phyloP scores from a whole-genome alignment of 2,329 filamentous ascomycete species.

The Chalara sp. region DNA sequence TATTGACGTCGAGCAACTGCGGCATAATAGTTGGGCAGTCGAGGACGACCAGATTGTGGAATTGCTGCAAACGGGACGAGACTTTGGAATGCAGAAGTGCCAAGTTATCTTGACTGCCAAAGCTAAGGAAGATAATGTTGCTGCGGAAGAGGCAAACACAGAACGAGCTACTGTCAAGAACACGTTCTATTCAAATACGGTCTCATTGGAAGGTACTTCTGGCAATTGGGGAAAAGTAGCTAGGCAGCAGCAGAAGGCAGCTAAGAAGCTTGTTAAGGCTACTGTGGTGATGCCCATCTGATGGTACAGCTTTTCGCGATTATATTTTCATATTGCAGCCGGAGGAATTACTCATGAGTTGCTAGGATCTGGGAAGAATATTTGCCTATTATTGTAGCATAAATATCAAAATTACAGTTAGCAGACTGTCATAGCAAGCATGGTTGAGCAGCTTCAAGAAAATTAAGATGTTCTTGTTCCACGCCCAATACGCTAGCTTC shows the following conservation, averaged over 20 bases:
- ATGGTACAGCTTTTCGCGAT: too few relatives aligned
- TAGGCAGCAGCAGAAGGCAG: constrained; percentile 16
- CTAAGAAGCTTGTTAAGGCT: constrained; percentile 7
- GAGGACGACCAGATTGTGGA: constrained; percentile 8
- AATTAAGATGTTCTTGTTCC: too few relatives aligned
- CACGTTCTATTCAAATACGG: background rate
- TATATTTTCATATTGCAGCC: too few relatives aligned
- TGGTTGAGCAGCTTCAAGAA: too few relatives aligned
- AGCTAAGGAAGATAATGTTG: background rate
- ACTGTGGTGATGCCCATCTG: background rate
- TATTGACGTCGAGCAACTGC: constrained; percentile 3
- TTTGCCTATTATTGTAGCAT: too few relatives aligned
- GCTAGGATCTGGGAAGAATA: too few relatives aligned
- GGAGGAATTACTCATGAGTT: too few relatives aligned
- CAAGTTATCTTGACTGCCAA: constrained; percentile 7
- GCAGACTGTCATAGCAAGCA: too few relatives aligned
- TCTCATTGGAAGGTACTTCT: background rate
- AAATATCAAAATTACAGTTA: too few relatives aligned
- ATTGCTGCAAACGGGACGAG: constrained; percentile 14
- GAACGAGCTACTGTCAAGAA: background rate
- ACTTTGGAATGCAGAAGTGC: constrained; percentile 16
- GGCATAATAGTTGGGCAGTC: constrained; percentile 13
- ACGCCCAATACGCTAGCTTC: too few relatives aligned
- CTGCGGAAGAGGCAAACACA: constrained; percentile 4
- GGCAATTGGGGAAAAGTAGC: constrained; percentile 17